These are phyloP conservation scores for Paramecium octaurelia DNA, from an alignment of 73 alveolate genomes.

Conservation along the genomic window DNA sequence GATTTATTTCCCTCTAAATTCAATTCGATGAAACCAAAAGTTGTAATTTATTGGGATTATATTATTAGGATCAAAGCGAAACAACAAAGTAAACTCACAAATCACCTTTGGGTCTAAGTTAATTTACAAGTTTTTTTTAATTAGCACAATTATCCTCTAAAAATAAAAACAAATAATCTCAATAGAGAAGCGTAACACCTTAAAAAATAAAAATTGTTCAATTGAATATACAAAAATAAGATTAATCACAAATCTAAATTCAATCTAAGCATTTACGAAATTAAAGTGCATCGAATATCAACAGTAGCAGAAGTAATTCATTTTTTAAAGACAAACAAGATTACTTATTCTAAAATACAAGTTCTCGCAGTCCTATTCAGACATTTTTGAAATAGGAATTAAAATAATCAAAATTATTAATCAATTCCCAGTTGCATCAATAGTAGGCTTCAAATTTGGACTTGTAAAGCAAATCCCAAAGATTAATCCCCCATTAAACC, in stretches of 20 bases:
- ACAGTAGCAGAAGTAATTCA: not conserved
- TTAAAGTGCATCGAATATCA: not conserved
- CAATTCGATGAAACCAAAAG: not conserved
- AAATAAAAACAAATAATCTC: not conserved
- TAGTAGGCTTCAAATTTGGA: not conserved
- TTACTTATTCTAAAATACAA: not conserved
- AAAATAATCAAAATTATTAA: not conserved
- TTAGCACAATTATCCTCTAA: not conserved
- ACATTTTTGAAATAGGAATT: not conserved
- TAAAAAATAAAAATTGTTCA: not conserved
- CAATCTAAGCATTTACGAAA: not conserved
- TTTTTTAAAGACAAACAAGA: not conserved
- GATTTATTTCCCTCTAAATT: not conserved
- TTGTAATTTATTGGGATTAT: not conserved
- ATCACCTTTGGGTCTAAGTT: not conserved
- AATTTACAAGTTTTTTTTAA: not conserved
- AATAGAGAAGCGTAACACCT: constrained; percentile 5
- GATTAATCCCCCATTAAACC: not conserved
- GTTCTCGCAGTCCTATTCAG: not conserved
- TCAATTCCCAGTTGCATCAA: not conserved
- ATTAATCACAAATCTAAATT: not conserved
- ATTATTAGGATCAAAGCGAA: not conserved
- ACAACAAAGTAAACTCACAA: not conserved
- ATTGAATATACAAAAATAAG: not conserved
- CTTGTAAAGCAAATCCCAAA: not conserved